Evolutionary conservation across 306 rosid genomes (phyloP).

Genomic region (Vigna trinervia): DNA sequence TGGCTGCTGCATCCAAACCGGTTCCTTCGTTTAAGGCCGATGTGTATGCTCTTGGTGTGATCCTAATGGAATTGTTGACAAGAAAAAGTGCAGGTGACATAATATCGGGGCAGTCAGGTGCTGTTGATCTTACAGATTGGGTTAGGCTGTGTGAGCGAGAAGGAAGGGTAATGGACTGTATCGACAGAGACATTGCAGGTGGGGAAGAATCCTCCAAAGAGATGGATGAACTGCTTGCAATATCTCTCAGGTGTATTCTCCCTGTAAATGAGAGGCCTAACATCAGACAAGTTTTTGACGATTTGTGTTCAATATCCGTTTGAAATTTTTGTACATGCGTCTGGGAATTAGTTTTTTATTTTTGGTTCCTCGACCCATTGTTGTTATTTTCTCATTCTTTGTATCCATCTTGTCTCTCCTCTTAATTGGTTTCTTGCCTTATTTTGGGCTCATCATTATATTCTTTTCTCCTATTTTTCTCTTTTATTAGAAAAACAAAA

Average conservation of each 20-base stretch:
- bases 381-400: constrained; percentile 56
- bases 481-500: constrained; percentile 38
- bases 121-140: constrained; percentile 98
- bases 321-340: constrained; percentile 84
- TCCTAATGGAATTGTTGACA: constrained; percentile 88
- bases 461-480: constrained; percentile 61
- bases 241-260: constrained; percentile 91
- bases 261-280: constrained; percentile 99
- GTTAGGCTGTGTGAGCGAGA: constrained; percentile 92
- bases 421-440: constrained; percentile 71
- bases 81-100: constrained; percentile 98
- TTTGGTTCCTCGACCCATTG: constrained; percentile 82
- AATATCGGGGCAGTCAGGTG: constrained; percentile 93
- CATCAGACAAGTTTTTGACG: constrained; percentile 95
- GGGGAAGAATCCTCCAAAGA: constrained; percentile 82
- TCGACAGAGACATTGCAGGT: constrained; percentile 90
- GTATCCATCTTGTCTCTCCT: constrained; percentile 48
- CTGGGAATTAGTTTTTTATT: constrained; percentile 73
- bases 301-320: constrained; percentile 75
- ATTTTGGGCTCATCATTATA: constrained; percentile 69
- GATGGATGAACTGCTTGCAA: constrained; percentile 83
- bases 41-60: constrained; percentile 92
- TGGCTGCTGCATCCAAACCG: constrained; percentile 74
- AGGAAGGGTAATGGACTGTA: constrained; percentile 94
- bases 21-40: constrained; percentile 91